These are phyloP conservation scores for Thielaviopsis euricoi DNA, from an alignment of 2,329 filamentous ascomycete species.

Conservation along the genomic window DNA sequence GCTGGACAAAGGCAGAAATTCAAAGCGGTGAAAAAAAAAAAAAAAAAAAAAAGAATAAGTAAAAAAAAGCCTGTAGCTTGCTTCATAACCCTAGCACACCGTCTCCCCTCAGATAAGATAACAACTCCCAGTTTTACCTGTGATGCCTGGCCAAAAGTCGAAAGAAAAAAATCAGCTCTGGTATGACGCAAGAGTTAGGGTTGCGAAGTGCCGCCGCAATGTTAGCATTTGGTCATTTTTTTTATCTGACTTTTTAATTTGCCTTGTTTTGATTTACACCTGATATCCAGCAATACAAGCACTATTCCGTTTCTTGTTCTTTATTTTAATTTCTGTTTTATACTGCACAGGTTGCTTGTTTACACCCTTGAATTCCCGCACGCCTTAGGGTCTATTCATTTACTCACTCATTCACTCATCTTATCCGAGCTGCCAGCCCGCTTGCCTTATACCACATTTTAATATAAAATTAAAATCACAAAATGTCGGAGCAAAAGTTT, in stretches of 20 bases:
- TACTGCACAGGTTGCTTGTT: no score
- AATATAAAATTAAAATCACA: not conserved
- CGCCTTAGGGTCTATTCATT: not conserved
- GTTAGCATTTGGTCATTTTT: not conserved
- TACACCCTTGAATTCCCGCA: not conserved
- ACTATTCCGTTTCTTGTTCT: not conserved
- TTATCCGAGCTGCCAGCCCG: no score
- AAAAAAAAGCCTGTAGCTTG: no score
- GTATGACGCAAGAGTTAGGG: not conserved
- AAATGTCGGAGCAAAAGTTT: slow-evolving; percentile 28
- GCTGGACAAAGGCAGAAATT: not conserved
- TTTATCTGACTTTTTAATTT: not conserved
- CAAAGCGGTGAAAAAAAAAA: not conserved
- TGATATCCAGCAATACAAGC: not conserved
- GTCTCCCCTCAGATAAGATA: slow-evolving; percentile 7
- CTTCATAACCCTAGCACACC: not conserved
- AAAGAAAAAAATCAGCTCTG: not conserved
- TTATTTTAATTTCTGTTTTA: not conserved
- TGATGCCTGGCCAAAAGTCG: not conserved
- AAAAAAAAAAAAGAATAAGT: no score
- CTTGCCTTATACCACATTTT: no score
- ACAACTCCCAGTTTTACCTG: not conserved
- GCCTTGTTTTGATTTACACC: no score
- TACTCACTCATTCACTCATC: no score
- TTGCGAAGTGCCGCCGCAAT: not conserved